Evolutionary conservation across 129 eudicot species (phyloP).

Genomic region (Escallonia herrerae): DNA sequence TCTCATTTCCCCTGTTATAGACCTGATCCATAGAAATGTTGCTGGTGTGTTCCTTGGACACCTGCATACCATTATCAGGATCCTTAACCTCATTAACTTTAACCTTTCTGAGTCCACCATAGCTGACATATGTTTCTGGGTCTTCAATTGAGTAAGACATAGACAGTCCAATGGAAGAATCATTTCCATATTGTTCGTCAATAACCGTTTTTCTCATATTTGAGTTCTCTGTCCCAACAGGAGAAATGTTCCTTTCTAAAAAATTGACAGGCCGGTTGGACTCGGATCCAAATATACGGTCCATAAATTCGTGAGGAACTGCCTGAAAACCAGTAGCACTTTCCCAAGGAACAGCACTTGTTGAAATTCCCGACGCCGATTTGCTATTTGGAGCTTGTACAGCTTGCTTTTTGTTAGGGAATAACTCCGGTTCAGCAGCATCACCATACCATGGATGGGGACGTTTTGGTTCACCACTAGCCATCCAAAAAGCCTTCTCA

Average conservation of each 20-base stretch:
- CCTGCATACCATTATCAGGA: conserved; percentile 23
- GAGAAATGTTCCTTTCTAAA: conserved; percentile 12
- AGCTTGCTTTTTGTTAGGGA: conserved; percentile 67
- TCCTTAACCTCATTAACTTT: conserved; percentile 76
- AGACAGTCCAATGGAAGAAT: conserved; percentile 44
- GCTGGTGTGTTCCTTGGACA: conserved; percentile 21
- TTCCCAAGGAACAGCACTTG: conserved; percentile 47
- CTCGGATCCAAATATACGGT: conserved; percentile 56
- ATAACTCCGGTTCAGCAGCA: conserved; percentile 56
- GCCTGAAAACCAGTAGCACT: conserved; percentile 44
- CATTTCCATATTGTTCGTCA: conserved; percentile 34
- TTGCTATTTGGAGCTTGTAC: conserved; percentile 46
- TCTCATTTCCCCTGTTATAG: conserved; percentile 25
- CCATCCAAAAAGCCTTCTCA: conserved; percentile 73
- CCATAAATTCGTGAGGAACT: conserved; percentile 52
- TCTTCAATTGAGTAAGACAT: conserved; percentile 54
- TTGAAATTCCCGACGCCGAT: conserved; percentile 27
- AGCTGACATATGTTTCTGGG: conserved; percentile 38
- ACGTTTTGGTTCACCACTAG: conserved; percentile 59
- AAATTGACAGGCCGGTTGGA: conserved; percentile 15
- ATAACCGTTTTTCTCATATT: conserved; percentile 21
- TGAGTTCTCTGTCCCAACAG: conserved; percentile 23
- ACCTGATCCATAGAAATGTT: conserved; percentile 25
- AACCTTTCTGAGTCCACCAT: conserved; percentile 64
- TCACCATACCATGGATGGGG: conserved; percentile 62